Evolutionary conservation across 108 stramenopile species (phyloP), one percentile per base, ranked within the genome.

Genomic region (Craspedostauros australis): DNA sequence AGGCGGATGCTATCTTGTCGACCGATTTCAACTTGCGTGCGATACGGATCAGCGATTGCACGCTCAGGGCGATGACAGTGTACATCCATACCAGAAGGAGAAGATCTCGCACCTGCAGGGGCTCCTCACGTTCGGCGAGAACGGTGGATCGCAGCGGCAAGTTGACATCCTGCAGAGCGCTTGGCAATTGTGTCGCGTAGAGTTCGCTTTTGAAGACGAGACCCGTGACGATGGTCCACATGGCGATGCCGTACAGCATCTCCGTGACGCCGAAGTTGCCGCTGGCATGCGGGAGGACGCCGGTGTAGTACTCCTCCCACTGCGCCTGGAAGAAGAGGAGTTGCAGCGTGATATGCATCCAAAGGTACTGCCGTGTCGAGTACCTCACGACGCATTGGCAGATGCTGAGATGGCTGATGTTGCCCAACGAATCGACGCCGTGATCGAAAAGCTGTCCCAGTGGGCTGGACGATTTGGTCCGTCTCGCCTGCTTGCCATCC

Each of bases 391-490:
- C 46, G 54, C 72, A 74, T 28, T 67, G 73, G 26, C 61, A 61
- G 12, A 69, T 77, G 7, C 76, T 50, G 24, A 83, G 9, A 61
- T 83, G 83, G 19, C 65, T 60, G 12, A 88, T 44, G 32, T 84
- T 90, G 52, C 92, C 84, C 2, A 96, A 72, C 56, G 93, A 88
- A 63, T 98, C 97, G 56, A 93, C 84, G 26, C 94, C 97, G 61
- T 98, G 97, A 63, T 98, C 97, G 59, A 97, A 96, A n/a, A 98
- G 68, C 70, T 96, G 95, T 9, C 93, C 93, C 11, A 95, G 60
- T 3, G 94, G 88, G 28, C 55, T 64, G 18, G 73, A 73, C 18
- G 66, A 51, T 24, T 66, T 52, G 4, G 94, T 95, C 8, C 88
- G 62, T 44, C 91, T 59, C 2, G 89, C 89, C 50, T 93, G 94